Base-by-base conservation (phyloP, 139 green algal genomes). In the Volvox africanus region DNA sequence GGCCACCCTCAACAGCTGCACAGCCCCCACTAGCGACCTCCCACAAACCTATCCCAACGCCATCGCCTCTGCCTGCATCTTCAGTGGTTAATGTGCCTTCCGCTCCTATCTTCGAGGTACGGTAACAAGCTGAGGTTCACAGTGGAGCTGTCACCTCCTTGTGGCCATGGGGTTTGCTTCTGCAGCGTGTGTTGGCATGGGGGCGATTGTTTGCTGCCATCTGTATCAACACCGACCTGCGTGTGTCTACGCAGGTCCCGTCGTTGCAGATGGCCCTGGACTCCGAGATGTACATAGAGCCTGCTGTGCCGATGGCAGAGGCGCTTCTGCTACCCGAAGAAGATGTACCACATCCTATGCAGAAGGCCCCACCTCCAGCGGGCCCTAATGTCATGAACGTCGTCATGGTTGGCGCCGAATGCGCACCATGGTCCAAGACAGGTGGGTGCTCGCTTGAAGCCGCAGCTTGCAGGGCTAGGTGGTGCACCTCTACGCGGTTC, bases 401-500 rank as follows among this genome's bases (percentile, higher is more conserved):
- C 32, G 96, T 99, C 61, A 95, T 99, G 92, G 98, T 99, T n/a
- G 97, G 97, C 0, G 94, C 98, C 11, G 98, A 99, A 94, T 99
- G 96, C 65, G 98, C 98, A 16, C 98, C 98, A 9, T 99, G 97
- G 97, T 98, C 96, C 33, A 99, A 99, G 89, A 99, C 98, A 87
- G 96, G 96, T 95, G 88, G 35, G 83, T 73, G 65, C 65, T 24
- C 2, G 65, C 16, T 55, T 55, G 44, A 55, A 55, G 44, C 44
- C 44, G 9, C 44, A 55, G 44, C 44, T 55, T 55, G 44, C 44
- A 5, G 44, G 44, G 44, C 44, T 55, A 14, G 44, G 5, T 9
- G 44, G 44, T 55, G 44, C 44, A 55, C 44, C 44, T 14, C 9
- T 55, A 55, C 44, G 9, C 44, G 44, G 44, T 55, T 55, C 44